phyloP scores from a whole-genome alignment of 106 monocot genomes.

The Dendrobium officinale region DNA sequence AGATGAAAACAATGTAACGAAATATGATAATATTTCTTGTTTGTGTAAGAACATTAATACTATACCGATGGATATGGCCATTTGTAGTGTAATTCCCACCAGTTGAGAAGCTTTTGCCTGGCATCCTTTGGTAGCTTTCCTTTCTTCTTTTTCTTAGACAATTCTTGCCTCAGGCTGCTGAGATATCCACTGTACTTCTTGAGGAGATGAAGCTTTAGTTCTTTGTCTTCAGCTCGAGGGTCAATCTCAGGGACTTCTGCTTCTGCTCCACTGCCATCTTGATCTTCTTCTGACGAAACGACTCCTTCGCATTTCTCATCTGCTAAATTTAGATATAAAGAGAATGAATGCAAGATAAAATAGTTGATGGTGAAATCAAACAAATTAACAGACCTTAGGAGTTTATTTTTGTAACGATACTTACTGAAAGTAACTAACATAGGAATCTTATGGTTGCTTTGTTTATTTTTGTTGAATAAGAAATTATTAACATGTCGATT shows the following conservation, averaged over 20 bases:
- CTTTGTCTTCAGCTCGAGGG: constrained; percentile 46
- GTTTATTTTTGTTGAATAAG: no score
- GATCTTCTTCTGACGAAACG: constrained; percentile 48
- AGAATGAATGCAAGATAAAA: neutral
- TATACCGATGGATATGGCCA: constrained; percentile 83
- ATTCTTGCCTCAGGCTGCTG: constrained; percentile 53
- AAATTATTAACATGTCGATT: no score
- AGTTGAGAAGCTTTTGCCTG: constrained; percentile 57
- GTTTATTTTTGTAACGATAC: no score
- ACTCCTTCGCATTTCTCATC: constrained; percentile 25
- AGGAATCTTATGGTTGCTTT: no score
- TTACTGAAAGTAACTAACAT: no score
- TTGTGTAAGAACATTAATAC: neutral
- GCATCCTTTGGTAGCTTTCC: constrained; percentile 75
- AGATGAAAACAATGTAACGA: neutral
- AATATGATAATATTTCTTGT: no score
- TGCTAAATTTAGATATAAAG: constrained; percentile 3
- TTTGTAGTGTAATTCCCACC: constrained; percentile 77
- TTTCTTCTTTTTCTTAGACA: constrained; percentile 67
- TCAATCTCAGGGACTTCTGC: constrained; percentile 39
- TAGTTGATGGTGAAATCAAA: neutral
- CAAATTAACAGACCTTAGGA: no score
- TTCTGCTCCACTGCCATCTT: constrained; percentile 37
- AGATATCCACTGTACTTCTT: constrained; percentile 67
- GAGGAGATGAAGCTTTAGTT: constrained; percentile 58